These are phyloP conservation scores for Misopates orontium DNA, from an alignment of 257 asterid species.

Conservation along the genomic window DNA sequence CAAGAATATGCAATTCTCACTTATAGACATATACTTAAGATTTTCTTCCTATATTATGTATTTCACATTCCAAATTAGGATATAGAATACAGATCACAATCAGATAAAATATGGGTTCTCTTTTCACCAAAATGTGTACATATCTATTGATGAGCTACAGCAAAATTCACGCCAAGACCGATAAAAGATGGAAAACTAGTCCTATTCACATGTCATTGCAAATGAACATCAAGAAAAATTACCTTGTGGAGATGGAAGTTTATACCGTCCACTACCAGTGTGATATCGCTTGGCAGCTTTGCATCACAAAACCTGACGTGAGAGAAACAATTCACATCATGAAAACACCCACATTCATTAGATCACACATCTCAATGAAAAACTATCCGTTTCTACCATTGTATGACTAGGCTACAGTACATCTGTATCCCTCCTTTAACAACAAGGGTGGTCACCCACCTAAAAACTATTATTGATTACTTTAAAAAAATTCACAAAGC, in stretches of 20 bases:
- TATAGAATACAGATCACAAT: background rate
- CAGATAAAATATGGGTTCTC: background rate
- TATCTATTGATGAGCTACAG: background rate
- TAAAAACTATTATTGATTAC: too few species aligned
- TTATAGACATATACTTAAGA: too few species aligned
- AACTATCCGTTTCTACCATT: conserved; percentile 5
- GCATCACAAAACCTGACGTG: conserved; percentile 71
- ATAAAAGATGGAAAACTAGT: background rate
- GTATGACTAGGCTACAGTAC: background rate
- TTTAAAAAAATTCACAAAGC: conserved; percentile 5
- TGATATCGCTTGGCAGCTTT: conserved; percentile 75
- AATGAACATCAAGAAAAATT: conserved; percentile 23
- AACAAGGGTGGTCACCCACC: background rate
- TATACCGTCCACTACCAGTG: conserved; percentile 62
- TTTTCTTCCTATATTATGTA: conserved; percentile 5
- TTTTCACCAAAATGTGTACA: background rate
- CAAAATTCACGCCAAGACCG: conserved; percentile 18
- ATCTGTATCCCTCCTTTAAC: conserved; percentile 3
- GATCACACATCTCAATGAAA: conserved; percentile 1
- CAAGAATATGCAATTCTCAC: too few species aligned
- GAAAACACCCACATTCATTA: conserved; percentile 12
- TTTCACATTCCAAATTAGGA: conserved; percentile 1
- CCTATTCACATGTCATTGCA: background rate
- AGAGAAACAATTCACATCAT: conserved; percentile 20
- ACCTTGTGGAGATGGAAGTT: conserved; percentile 96